Percentiles rank a stretch among this genome's conserved stretches.
phyloP scores from a whole-genome alignment of 2,329 filamentous ascomycete genomes.

The Apiospora sp. region DNA sequence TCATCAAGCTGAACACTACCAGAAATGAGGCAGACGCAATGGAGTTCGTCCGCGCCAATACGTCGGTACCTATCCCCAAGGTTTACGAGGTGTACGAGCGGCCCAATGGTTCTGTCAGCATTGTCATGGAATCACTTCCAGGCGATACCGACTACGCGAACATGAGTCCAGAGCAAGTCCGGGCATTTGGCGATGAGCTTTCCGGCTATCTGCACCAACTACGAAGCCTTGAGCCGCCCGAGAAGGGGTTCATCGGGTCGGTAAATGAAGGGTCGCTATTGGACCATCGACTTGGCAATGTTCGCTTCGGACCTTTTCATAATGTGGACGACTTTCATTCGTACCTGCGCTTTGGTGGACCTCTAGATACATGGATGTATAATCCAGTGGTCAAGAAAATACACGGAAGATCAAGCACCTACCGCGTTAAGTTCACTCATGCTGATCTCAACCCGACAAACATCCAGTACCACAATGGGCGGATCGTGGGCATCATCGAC shows the following conservation, averaged over 20 bases:
- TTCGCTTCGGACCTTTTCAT: conserved; percentile 19
- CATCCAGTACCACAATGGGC: conserved; percentile 49
- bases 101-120: conserved; percentile 6
- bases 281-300: neutral
- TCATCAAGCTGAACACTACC: neutral
- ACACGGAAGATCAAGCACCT: neutral
- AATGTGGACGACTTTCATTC: conserved; percentile 26
- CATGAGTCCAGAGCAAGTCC: conserved; percentile 1
- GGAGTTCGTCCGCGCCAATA: conserved; percentile 15
- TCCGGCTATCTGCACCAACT: neutral
- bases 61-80: conserved; percentile 2
- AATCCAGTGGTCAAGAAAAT: conserved; percentile 14
- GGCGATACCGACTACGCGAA: neutral
- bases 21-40: neutral
- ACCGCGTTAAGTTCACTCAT: conserved; percentile 48
- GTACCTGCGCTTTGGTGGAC: conserved; percentile 7
- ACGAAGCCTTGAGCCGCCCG: neutral
- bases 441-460: conserved; percentile 53
- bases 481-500: conserved; percentile 53
- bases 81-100: conserved; percentile 7
- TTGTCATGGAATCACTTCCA: conserved; percentile 15
- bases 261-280: neutral
- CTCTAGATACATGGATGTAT: conserved; percentile 19
- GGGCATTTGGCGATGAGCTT: neutral
- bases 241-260: neutral